Evolutionary conservation across 2,329 filamentous ascomycete species (phyloP).

Genomic region (Alternaria conjuncta): DNA sequence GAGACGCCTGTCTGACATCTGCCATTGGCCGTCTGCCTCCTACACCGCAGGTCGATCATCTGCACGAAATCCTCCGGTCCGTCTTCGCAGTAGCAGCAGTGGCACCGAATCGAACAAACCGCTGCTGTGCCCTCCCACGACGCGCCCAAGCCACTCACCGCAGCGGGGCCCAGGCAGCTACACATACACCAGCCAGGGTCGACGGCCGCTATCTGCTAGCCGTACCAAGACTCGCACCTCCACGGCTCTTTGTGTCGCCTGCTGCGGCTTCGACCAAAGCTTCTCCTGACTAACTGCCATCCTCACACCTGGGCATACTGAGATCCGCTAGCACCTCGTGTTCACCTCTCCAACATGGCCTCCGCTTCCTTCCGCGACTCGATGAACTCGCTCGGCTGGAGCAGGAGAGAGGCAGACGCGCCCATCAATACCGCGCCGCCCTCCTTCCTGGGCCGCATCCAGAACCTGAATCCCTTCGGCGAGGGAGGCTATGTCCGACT

Average conservation of each 20-base stretch:
- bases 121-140: constrained; percentile 14
- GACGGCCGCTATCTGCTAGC: constrained; percentile 24
- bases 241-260: constrained; percentile 40
- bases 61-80: constrained; percentile 59
- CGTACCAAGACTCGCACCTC: constrained; percentile 26
- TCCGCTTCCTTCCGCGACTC: constrained; percentile 90
- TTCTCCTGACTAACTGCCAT: neutral
- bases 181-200: constrained; percentile 5
- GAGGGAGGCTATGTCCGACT: constrained; percentile 87
- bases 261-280: constrained; percentile 45
- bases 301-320: neutral
- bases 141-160: constrained; percentile 18
- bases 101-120: constrained; percentile 6
- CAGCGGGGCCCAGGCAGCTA: constrained; percentile 15
- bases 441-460: constrained; percentile 79
- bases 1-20: constrained; percentile 46
- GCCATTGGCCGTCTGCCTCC: constrained; percentile 42
- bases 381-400: constrained; percentile 94
- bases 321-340: constrained; percentile 27
- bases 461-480: constrained; percentile 86
- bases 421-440: constrained; percentile 76
- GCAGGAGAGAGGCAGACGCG: constrained; percentile 78
- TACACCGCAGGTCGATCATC: constrained; percentile 55
- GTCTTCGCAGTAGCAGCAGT: constrained; percentile 29
- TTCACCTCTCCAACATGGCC: constrained; percentile 65